These are phyloP conservation scores for Candida dubliniensis DNA, from an alignment of 1,139 yeast genomes.

Conservation along the genomic window DNA sequence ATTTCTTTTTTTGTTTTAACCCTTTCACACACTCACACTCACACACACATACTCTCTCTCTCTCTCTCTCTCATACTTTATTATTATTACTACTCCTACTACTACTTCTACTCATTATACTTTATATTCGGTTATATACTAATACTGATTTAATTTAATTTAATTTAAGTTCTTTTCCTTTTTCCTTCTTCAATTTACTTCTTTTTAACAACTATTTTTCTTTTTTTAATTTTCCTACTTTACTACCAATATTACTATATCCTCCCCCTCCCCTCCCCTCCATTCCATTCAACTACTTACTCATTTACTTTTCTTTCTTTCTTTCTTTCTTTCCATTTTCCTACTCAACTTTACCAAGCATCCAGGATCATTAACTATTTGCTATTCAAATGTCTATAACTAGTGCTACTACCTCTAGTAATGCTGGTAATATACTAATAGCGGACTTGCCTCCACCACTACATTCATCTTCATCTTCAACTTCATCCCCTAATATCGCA, in stretches of 20 bases:
- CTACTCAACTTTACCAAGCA: no score
- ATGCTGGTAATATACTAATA: conserved; percentile 5
- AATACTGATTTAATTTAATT: no score
- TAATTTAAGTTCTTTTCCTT: no score
- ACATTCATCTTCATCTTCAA: conserved; percentile 4
- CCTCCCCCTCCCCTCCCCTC: neutral
- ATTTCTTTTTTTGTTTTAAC: neutral
- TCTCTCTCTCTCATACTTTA: no score
- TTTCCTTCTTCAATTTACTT: no score
- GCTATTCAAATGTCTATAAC: neutral
- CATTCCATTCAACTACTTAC: neutral
- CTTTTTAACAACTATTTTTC: neutral
- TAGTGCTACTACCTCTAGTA: neutral
- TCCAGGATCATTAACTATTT: neutral
- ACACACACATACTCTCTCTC: neutral
- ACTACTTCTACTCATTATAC: no score
- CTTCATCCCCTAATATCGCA: conserved; percentile 14
- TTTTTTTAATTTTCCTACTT: neutral
- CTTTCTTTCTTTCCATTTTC: no score
- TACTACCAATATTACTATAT: neutral
- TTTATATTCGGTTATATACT: no score
- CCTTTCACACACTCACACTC: neutral
- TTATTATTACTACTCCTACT: no score
- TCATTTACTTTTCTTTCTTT: no score
- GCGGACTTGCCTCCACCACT: conserved; percentile 7